Evolutionary conservation across 768 basidiomycete genomes (phyloP).

Genomic region (Epithele typhae): DNA sequence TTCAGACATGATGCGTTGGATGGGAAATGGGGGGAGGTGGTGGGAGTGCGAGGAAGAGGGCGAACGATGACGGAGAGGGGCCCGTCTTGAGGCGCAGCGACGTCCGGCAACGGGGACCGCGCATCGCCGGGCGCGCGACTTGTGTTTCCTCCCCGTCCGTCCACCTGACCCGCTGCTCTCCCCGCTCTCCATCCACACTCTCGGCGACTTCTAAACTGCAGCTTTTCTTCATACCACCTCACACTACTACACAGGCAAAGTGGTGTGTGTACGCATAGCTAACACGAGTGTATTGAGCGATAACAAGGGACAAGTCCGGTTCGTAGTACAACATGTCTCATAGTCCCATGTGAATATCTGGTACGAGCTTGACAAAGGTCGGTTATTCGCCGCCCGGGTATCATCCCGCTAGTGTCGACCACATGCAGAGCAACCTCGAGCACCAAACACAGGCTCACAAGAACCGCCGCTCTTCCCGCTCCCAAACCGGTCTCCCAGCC

Average conservation of each 20-base stretch:
- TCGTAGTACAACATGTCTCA: no score
- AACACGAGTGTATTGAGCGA: no score
- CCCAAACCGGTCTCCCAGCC: constrained; percentile 82
- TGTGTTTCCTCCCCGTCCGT: constrained; percentile 9
- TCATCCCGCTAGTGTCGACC: no score
- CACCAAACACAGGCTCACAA: constrained; percentile 31
- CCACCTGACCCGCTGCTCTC: constrained; percentile 60
- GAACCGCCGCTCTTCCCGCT: constrained; percentile 64
- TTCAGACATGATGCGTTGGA: constrained; percentile 23
- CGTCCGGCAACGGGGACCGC: constrained; percentile 8
- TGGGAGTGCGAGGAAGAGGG: constrained; percentile 4
- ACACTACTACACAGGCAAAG: no score
- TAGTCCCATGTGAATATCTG: no score
- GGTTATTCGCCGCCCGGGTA: no score
- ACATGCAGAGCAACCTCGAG: no score
- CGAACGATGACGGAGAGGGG: not conserved
- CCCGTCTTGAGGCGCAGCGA: no score
- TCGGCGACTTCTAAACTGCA: constrained; percentile 66
- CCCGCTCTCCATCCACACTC: constrained; percentile 78
- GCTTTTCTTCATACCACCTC: no score
- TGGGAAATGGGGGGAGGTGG: constrained; percentile 1
- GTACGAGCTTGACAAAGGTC: no score
- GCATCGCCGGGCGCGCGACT: constrained; percentile 11
- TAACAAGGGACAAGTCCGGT: no score
- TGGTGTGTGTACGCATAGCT: no score